phyloP scores from a whole-genome alignment of 1,284 basidiomycete species.

The Malassezia japonica region DNA sequence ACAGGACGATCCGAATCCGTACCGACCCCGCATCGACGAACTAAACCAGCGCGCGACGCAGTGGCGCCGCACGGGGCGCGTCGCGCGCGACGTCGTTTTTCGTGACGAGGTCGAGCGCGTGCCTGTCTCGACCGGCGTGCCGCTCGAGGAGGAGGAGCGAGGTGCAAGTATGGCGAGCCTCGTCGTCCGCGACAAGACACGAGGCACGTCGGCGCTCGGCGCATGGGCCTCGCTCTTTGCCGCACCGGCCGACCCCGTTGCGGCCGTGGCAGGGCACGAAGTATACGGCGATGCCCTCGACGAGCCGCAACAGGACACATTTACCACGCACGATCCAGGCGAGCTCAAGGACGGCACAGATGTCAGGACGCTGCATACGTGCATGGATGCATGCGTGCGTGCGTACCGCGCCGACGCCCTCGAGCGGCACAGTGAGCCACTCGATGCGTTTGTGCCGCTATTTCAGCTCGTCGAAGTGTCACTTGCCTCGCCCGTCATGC shows the following conservation, averaged over 20 bases:
- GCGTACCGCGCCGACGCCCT: background rate
- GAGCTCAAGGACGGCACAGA: too few species aligned
- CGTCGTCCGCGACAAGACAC: constrained; percentile 8
- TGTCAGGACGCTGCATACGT: too few species aligned
- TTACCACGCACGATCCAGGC: too few species aligned
- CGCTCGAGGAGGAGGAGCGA: background rate
- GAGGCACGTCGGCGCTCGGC: background rate
- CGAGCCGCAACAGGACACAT: too few species aligned
- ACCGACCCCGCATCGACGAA: constrained; percentile 10
- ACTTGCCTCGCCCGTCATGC: background rate
- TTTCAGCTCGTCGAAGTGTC: background rate
- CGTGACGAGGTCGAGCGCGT: too few species aligned
- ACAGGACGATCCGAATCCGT: background rate
- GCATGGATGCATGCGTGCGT: too few species aligned
- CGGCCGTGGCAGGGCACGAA: too few species aligned
- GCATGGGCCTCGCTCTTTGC: constrained; percentile 14
- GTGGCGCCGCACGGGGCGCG: constrained; percentile 6
- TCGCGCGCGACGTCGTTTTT: constrained; percentile 1
- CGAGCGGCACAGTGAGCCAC: background rate
- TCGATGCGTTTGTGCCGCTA: background rate
- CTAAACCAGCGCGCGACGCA: constrained; percentile 8
- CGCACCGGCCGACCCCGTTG: background rate
- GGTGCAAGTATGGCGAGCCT: constrained; percentile 12
- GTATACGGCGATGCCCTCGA: too few species aligned
- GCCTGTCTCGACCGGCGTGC: background rate